Conservation (phyloP, 176 grass and related monocot genomes). For the Luzula sylvatica region DNA sequence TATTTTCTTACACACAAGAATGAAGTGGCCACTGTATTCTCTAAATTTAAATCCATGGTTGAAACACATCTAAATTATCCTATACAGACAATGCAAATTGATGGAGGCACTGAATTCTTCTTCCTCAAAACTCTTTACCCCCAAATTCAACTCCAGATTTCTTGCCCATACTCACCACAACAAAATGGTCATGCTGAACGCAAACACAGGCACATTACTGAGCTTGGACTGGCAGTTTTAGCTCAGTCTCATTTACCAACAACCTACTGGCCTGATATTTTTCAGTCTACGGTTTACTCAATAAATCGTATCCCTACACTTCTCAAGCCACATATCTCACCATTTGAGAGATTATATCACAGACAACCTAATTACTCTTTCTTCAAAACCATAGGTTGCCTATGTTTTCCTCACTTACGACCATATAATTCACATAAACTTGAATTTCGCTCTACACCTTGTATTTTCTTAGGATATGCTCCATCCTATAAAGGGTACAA, state of each 20-base stretch:
- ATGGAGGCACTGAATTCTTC: neutral
- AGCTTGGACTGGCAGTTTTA: neutral
- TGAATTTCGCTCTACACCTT: neutral
- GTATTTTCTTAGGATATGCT: neutral
- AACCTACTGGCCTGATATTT: neutral
- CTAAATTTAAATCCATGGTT: neutral
- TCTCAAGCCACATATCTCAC: neutral
- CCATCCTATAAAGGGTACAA: neutral
- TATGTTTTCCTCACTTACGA: neutral
- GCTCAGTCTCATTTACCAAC: neutral
- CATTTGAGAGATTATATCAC: neutral
- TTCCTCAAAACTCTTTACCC: neutral
- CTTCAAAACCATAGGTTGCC: neutral
- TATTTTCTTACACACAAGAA: too few species aligned
- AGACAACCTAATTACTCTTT: neutral
- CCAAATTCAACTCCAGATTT: neutral
- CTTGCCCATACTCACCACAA: neutral
- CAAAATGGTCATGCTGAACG: neutral
- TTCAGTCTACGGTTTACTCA: neutral
- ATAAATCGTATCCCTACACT: neutral
- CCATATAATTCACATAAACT: neutral
- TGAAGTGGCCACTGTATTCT: too few species aligned
- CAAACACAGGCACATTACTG: neutral
- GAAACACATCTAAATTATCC: neutral
- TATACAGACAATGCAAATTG: neutral